A percentile compares a stretch with the other conserved stretches of the same genome.
Evolutionary conservation across 345 rosid genomes (phyloP).

Genomic region (Carallia pectinifolia): DNA sequence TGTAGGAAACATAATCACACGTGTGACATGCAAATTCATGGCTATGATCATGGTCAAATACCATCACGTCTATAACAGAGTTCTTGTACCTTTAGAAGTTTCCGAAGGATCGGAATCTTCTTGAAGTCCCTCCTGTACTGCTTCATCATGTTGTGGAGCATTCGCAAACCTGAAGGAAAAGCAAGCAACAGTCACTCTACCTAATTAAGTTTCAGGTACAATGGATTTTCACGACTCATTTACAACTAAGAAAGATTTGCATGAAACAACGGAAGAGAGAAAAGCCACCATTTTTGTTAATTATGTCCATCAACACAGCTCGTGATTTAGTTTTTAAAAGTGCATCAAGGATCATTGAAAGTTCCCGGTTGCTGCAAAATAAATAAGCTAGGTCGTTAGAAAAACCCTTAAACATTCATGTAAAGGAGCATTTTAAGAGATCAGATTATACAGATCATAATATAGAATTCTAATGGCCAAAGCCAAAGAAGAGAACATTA

Average conservation of each 20-base stretch:
- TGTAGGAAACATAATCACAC: too few relatives aligned
- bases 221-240: background rate
- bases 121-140: constrained; percentile 84
- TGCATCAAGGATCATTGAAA: constrained; percentile 99
- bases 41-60: background rate
- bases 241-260: constrained; percentile 12
- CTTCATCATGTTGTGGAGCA: constrained; percentile 97
- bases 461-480: background rate
- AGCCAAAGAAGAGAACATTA: constrained; percentile 9
- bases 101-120: constrained; percentile 93
- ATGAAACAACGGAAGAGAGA: constrained; percentile 7
- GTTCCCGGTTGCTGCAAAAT: constrained; percentile 88
- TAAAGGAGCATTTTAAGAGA: background rate
- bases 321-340: constrained; percentile 93
- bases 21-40: background rate
- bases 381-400: constrained; percentile 26
- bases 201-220: constrained; percentile 9
- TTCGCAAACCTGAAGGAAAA: constrained; percentile 68
- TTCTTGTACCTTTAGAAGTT: constrained; percentile 81
- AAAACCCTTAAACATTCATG: constrained; percentile 2
- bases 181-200: constrained; percentile 17
- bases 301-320: constrained; percentile 67
- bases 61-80: background rate
- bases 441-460: too few relatives aligned
- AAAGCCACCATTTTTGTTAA: constrained; percentile 82